Evolutionary conservation across 1,284 basidiomycete genomes (phyloP).

Genomic region (Garcileccinum viscosum): DNA sequence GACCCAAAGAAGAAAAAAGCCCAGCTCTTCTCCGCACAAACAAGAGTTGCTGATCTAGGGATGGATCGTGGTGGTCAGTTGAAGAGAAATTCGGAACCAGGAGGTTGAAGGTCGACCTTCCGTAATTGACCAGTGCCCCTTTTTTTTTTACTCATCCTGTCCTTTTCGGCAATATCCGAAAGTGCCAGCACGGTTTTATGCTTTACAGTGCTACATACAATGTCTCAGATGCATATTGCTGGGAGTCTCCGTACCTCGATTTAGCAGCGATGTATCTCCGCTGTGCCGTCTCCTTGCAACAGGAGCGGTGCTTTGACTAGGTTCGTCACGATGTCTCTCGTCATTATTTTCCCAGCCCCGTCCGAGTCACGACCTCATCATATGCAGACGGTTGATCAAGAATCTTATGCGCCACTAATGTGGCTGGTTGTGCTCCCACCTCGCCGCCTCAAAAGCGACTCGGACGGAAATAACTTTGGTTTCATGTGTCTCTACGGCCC

Average conservation of each 20-base stretch:
- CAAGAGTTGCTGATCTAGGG: conserved; percentile 1
- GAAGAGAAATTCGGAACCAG: conserved; percentile 5
- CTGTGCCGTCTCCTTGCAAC: not conserved
- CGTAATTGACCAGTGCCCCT: conserved; percentile 25
- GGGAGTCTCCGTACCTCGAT: not conserved
- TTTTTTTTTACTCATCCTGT: conserved; percentile 22
- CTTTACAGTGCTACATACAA: not conserved
- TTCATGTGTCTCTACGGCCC: too few species aligned
- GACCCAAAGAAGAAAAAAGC: not conserved
- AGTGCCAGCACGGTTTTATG: not conserved
- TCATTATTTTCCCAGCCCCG: not conserved
- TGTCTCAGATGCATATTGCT: not conserved
- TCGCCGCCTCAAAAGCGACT: not conserved
- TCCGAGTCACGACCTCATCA: not conserved
- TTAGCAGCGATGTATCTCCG: not conserved
- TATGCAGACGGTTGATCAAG: not conserved
- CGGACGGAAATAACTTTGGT: not conserved
- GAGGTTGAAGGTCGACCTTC: conserved; percentile 17
- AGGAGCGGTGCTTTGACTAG: not conserved
- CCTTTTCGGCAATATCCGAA: conserved; percentile 18
- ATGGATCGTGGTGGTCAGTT: conserved; percentile 8
- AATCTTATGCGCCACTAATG: not conserved
- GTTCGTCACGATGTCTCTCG: not conserved
- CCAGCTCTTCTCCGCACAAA: not conserved
- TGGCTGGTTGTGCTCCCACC: not conserved